Evolutionary conservation across 2,329 filamentous ascomycete genomes (phyloP).

Genomic region (Fusarium musae): DNA sequence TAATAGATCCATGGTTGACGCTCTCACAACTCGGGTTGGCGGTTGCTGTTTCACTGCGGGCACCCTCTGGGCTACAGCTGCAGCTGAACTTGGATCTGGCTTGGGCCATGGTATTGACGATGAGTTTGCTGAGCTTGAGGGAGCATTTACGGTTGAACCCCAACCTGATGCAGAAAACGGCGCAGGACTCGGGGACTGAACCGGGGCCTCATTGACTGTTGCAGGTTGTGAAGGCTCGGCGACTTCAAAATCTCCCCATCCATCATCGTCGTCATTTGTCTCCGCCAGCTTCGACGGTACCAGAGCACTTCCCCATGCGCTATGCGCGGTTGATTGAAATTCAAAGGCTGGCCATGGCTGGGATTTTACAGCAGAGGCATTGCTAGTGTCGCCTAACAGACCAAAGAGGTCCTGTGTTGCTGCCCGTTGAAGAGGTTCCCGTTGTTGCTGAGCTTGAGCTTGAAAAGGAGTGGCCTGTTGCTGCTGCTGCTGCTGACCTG

Average conservation of each 20-base stretch:
- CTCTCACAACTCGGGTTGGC: conserved; percentile 51
- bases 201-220: conserved; percentile 24
- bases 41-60: conserved; percentile 17
- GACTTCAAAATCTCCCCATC: conserved; percentile 75
- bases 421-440: conserved; percentile 20
- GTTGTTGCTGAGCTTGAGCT: conserved; percentile 17
- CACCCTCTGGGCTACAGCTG: conserved; percentile 7
- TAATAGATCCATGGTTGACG: conserved; percentile 64
- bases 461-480: conserved; percentile 23
- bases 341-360: conserved; percentile 50
- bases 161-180: conserved; percentile 26
- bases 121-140: conserved; percentile 16
- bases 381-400: conserved; percentile 35
- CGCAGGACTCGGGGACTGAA: conserved; percentile 4
- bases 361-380: conserved; percentile 18
- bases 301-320: conserved; percentile 31
- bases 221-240: conserved; percentile 52
- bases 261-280: conserved; percentile 66
- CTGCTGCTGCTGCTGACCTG: conserved; percentile 16
- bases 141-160: conserved; percentile 10
- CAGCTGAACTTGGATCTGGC: conserved; percentile 7
- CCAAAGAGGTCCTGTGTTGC: conserved; percentile 45
- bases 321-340: conserved; percentile 32
- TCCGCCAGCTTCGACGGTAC: conserved; percentile 30
- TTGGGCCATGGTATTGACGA: conserved; percentile 36